Evolutionary conservation across 1,284 basidiomycete genomes (phyloP).

Genomic region (Moesziomyces antarcticus): DNA sequence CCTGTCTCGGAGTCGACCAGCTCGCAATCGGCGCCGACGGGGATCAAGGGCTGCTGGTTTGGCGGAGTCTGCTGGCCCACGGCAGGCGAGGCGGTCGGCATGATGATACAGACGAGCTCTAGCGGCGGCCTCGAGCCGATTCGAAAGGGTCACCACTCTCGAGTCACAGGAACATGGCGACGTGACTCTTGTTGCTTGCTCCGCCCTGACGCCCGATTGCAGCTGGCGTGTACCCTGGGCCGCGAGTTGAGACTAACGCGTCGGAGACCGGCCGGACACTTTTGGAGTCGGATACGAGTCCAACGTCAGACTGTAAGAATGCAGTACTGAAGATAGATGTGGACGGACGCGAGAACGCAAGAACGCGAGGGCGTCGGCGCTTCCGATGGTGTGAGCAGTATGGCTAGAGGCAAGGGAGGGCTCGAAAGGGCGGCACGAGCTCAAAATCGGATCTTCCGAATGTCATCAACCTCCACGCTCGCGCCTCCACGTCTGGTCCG

Average conservation of each 20-base stretch:
- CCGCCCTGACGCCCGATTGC: neutral
- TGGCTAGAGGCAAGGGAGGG: too few species aligned
- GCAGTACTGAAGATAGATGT: neutral
- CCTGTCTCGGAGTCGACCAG: conserved; percentile 19
- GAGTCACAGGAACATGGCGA: neutral
- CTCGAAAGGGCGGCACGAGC: neutral
- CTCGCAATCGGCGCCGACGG: conserved; percentile 35
- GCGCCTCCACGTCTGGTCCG: neutral
- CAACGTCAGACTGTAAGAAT: neutral
- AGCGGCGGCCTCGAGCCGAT: neutral
- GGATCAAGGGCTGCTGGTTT: conserved; percentile 7
- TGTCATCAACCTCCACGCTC: neutral
- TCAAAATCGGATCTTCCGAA: conserved; percentile 1
- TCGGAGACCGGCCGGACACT: neutral
- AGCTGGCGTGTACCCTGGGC: neutral
- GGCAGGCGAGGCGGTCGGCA: conserved; percentile 6
- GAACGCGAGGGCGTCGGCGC: neutral
- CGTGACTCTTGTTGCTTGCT: neutral
- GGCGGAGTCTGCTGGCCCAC: conserved; percentile 8
- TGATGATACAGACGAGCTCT: conserved; percentile 10
- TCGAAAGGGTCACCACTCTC: neutral
- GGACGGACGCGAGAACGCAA: neutral
- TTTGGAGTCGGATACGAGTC: neutral
- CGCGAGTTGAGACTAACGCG: neutral
- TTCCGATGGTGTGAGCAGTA: neutral